A percentile compares a stretch with the other conserved stretches of the same genome.
Conservation (phyloP, 768 basidiomycete species). For the Piloderma croceum region DNA sequence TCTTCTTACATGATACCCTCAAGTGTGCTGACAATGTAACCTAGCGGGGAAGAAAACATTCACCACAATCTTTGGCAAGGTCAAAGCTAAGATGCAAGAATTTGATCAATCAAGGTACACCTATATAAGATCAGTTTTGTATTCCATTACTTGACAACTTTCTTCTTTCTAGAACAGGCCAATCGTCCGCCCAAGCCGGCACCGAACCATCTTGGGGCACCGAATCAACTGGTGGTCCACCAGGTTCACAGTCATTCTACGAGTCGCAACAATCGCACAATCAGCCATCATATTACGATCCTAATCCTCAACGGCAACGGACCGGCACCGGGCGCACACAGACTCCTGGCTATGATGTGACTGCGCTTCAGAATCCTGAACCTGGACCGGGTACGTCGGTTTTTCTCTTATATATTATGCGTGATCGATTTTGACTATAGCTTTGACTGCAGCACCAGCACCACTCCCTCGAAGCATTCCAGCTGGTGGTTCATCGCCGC, state of each 20-base stretch:
- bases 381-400: neutral
- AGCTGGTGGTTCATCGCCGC: neutral
- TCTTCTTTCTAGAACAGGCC: neutral
- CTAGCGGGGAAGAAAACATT: slow-evolving; percentile 77
- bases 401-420: neutral
- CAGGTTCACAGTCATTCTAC: no score
- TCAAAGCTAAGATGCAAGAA: slow-evolving; percentile 81
- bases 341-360: no score
- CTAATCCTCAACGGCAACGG: no score
- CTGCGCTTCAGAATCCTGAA: no score
- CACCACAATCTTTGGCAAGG: slow-evolving; percentile 63
- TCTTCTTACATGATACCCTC: neutral
- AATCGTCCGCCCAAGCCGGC: neutral
- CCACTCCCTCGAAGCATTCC: neutral
- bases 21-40: neutral
- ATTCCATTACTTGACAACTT: neutral
- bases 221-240: neutral
- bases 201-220: neutral
- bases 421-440: neutral
- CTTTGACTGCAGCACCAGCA: neutral
- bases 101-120: slow-evolving; percentile 52
- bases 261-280: neutral
- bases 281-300: neutral
- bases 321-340: no score
- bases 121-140: neutral